Evolutionary conservation across 805 yeast species (phyloP).

Genomic region (Candida glaebosa): DNA sequence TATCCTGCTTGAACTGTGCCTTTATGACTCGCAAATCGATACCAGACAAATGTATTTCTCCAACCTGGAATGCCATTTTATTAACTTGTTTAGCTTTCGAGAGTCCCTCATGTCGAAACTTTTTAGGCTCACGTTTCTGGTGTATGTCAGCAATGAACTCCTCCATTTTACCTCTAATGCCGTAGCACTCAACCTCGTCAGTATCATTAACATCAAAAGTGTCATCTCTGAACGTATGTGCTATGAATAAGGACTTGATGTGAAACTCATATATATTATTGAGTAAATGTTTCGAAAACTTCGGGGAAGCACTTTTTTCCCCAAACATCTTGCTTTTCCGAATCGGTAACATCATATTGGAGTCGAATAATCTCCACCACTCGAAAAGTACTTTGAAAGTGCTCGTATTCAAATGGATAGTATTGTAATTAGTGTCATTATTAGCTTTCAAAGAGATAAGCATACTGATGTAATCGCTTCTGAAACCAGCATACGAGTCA

Average conservation of each 20-base stretch:
- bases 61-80: conserved; percentile 61
- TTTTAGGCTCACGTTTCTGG: conserved; percentile 36
- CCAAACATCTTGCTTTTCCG: conserved; percentile 72
- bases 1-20: conserved; percentile 39
- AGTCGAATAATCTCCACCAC: conserved; percentile 89
- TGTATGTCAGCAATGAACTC: conserved; percentile 38
- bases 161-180: conserved; percentile 51
- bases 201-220: conserved; percentile 36
- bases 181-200: conserved; percentile 55
- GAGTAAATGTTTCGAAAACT: conserved; percentile 70
- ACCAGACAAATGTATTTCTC: conserved; percentile 53
- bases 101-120: conserved; percentile 40
- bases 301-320: conserved; percentile 49
- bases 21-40: conserved; percentile 61
- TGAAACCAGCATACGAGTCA: conserved; percentile 40
- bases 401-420: conserved; percentile 73
- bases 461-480: conserved; percentile 40
- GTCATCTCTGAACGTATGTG: conserved; percentile 63
- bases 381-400: conserved; percentile 62
- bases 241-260: conserved; percentile 66
- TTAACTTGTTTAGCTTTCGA: conserved; percentile 45
- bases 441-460: conserved; percentile 36
- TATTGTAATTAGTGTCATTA: conserved; percentile 49
- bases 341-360: conserved; percentile 74
- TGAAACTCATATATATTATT: conserved; percentile 79